phyloP scores from a whole-genome alignment of 768 basidiomycete species.

The Boletus bicolor region DNA sequence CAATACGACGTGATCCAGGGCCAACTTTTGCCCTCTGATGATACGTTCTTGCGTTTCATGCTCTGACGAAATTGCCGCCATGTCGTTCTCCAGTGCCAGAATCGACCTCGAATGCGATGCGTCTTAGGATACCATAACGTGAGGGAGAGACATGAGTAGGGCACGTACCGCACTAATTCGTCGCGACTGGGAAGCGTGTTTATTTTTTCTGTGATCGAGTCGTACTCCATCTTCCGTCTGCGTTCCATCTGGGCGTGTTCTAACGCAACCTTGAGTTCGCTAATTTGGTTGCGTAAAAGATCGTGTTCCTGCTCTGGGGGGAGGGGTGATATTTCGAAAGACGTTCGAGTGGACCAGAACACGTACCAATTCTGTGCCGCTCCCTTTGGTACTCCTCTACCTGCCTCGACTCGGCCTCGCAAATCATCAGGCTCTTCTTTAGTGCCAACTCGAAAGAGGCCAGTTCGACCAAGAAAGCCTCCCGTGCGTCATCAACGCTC shows the following conservation, averaged over 20 bases:
- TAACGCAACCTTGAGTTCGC: constrained; percentile 69
- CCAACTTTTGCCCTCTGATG: constrained; percentile 64
- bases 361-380: constrained; percentile 66
- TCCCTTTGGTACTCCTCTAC: constrained; percentile 81
- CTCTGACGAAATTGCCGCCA: constrained; percentile 68
- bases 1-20: constrained; percentile 61
- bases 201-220: constrained; percentile 78
- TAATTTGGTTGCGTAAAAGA: constrained; percentile 64
- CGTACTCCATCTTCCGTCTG: constrained; percentile 81
- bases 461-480: constrained; percentile 76
- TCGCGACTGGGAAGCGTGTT: constrained; percentile 73
- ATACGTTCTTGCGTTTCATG: constrained; percentile 69
- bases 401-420: constrained; percentile 81
- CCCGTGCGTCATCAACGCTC: constrained; percentile 65
- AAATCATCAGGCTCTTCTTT: constrained; percentile 78
- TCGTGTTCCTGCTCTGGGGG: constrained; percentile 66
- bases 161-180: constrained; percentile 72
- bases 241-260: constrained; percentile 78
- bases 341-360: neutral
- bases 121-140: neutral
- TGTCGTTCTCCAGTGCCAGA: constrained; percentile 68
- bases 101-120: constrained; percentile 52
- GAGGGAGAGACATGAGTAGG: neutral
- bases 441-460: constrained; percentile 71
- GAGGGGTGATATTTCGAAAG: neutral